Conservation (phyloP, 345 rosid species). For the Eutrema heterophyllum region DNA sequence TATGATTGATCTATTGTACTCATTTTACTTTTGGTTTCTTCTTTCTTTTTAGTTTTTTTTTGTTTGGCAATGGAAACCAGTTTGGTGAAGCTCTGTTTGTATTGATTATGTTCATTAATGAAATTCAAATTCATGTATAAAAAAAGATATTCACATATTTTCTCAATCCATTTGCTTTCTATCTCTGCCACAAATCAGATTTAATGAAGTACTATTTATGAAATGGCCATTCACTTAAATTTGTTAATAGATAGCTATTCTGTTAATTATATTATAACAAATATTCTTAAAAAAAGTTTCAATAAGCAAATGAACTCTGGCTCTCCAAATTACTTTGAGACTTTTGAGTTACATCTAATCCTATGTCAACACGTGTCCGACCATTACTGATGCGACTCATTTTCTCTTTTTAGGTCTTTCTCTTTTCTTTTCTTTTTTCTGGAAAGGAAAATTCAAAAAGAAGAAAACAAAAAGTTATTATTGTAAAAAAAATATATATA, state of each 20-base stretch:
- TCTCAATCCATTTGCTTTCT: not conserved
- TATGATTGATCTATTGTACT: no score
- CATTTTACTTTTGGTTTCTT: no score
- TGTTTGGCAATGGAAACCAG: no score
- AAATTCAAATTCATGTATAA: no score
- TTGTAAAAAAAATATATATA: no score
- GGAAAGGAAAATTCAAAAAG: not conserved
- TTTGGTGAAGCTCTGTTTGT: no score
- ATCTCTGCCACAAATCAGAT: not conserved
- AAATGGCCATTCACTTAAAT: not conserved
- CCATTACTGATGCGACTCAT: not conserved
- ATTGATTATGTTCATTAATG: no score
- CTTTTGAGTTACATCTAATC: not conserved
- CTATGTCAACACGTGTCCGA: not conserved
- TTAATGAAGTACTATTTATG: not conserved
- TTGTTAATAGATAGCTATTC: not conserved
- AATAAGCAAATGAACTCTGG: not conserved
- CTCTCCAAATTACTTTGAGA: not conserved
- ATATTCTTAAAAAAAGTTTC: no score
- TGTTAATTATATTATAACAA: not conserved
- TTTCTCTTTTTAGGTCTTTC: slow-evolving; percentile 3
- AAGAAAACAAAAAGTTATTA: not conserved
- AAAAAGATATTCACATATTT: not conserved
- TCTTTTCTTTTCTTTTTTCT: not conserved
- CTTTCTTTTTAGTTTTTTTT: no score